Conservation (phyloP, 768 basidiomycete species). For the Pisolithus tinctorius region DNA sequence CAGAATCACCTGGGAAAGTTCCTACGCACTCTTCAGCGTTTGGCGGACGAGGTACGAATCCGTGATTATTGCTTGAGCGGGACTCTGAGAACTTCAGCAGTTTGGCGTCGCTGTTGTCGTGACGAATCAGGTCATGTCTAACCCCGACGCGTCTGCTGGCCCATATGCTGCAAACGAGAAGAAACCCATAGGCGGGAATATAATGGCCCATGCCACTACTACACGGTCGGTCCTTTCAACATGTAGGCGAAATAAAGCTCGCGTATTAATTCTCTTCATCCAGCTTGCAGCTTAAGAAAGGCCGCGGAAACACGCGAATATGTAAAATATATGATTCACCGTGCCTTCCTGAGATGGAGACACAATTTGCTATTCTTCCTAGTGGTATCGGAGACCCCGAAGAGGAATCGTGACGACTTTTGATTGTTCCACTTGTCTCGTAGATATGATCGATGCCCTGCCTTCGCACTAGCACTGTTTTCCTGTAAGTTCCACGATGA, state of each 20-base stretch:
- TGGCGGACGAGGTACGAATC: conserved; percentile 86
- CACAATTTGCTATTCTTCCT: conserved; percentile 86
- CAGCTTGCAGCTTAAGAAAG: conserved; percentile 88
- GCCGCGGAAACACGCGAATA: conserved; percentile 82
- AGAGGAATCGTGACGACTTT: conserved; percentile 53
- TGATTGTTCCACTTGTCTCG: not conserved
- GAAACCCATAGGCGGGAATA: conserved; percentile 99
- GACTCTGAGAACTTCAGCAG: conserved; percentile 35
- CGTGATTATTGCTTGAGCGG: conserved; percentile 1
- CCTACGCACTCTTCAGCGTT: conserved; percentile 81
- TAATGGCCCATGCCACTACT: conserved; percentile 98
- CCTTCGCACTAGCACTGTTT: not conserved
- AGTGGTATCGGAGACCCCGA: conserved; percentile 94
- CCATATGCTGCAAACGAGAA: conserved; percentile 88
- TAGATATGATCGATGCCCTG: not conserved
- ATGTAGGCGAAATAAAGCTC: not conserved
- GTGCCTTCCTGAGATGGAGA: conserved; percentile 94
- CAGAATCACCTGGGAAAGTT: conserved; percentile 97
- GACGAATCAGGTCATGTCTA: conserved; percentile 99
- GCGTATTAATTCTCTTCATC: conserved; percentile 4
- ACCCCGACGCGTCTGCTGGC: conserved; percentile 87
- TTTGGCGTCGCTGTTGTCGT: conserved; percentile 97
- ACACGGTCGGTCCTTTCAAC: conserved; percentile 56
- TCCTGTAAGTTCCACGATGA: conserved; percentile 4
- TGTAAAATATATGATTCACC: conserved; percentile 99